Conservation (phyloP, 495 filamentous ascomycete genomes). For the Aspergillus sclerotiicarbonarius region DNA sequence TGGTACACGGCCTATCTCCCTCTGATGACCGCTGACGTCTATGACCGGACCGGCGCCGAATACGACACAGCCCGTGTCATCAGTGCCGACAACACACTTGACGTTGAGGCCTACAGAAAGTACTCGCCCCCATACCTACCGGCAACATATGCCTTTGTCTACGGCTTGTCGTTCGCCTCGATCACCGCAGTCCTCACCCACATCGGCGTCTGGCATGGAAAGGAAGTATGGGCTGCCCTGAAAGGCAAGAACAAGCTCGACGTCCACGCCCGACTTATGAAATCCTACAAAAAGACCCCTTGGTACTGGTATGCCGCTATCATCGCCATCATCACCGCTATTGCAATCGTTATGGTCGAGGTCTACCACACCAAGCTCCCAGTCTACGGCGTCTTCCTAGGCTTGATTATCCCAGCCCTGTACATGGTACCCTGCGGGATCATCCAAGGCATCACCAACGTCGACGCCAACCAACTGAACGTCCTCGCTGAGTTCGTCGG, state of each 20-base stretch:
- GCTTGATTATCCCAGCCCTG: slow-evolving; percentile 61
- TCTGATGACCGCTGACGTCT: slow-evolving; percentile 52
- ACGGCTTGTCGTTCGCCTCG: slow-evolving; percentile 79
- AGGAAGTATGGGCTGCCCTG: slow-evolving; percentile 53
- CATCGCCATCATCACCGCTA: slow-evolving; percentile 68
- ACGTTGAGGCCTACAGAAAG: slow-evolving; percentile 67
- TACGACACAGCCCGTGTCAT: slow-evolving; percentile 77
- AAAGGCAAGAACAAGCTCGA: slow-evolving; percentile 54
- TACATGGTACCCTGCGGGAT: slow-evolving; percentile 81
- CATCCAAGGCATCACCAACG: slow-evolving; percentile 79
- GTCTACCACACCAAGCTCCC: slow-evolving; percentile 58
- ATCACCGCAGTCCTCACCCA: slow-evolving; percentile 66
- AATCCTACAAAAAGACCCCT: slow-evolving; percentile 57
- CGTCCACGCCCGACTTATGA: slow-evolving; percentile 57
- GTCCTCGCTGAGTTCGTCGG: slow-evolving; percentile 74
- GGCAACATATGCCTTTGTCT: slow-evolving; percentile 78
- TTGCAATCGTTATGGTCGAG: slow-evolving; percentile 64
- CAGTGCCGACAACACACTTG: slow-evolving; percentile 67
- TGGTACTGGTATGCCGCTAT: slow-evolving; percentile 72
- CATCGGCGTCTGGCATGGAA: slow-evolving; percentile 57
- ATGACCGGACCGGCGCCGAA: slow-evolving; percentile 75
- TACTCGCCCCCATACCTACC: slow-evolving; percentile 81
- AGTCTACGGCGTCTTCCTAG: slow-evolving; percentile 74
- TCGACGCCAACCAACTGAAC: slow-evolving; percentile 71
- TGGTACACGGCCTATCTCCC: slow-evolving; percentile 43